Conservation (phyloP, 1,139 yeast species). For the Taiozyma sp. region DNA sequence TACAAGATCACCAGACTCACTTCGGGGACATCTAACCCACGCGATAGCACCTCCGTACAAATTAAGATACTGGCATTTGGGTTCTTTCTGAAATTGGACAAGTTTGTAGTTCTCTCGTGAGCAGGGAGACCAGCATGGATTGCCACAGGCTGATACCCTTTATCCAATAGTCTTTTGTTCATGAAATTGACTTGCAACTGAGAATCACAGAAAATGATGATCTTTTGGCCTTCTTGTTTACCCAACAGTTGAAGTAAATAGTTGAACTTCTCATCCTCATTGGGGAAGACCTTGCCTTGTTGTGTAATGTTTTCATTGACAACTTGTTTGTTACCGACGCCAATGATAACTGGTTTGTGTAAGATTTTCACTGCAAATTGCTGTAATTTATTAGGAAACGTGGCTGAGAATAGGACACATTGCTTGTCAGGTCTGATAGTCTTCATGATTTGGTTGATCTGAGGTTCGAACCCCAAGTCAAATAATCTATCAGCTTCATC, state of each 20-base stretch:
- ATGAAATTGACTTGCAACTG: slow-evolving; percentile 79
- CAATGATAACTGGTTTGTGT: slow-evolving; percentile 63
- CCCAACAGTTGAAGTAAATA: slow-evolving; percentile 53
- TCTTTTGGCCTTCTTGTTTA: slow-evolving; percentile 42
- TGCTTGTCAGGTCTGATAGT: slow-evolving; percentile 86
- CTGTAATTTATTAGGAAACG: slow-evolving; percentile 84
- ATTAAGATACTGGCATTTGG: slow-evolving; percentile 49
- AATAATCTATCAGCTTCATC: slow-evolving; percentile 98
- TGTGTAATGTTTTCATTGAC: slow-evolving; percentile 84
- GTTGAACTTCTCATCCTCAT: slow-evolving; percentile 48
- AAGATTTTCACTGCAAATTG: slow-evolving; percentile 63
- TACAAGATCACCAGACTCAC: slow-evolving; percentile 77
- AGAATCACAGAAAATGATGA: slow-evolving; percentile 80
- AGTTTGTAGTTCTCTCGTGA: slow-evolving; percentile 72
- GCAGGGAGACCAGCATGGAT: slow-evolving; percentile 96
- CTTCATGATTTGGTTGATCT: slow-evolving; percentile 74
- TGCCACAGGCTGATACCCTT: slow-evolving; percentile 58
- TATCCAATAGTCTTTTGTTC: slow-evolving; percentile 48
- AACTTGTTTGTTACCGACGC: slow-evolving; percentile 78
- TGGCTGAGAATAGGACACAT: slow-evolving; percentile 92
- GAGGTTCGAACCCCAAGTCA: slow-evolving; percentile 98
- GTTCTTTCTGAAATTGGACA: slow-evolving; percentile 67
- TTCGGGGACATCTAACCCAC: slow-evolving; percentile 90
- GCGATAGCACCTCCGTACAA: slow-evolving; percentile 92
- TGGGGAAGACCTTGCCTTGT: slow-evolving; percentile 54